Evolutionary conservation across 495 filamentous ascomycete genomes (phyloP).

Genomic region (Penicillium atrosanguineum): DNA sequence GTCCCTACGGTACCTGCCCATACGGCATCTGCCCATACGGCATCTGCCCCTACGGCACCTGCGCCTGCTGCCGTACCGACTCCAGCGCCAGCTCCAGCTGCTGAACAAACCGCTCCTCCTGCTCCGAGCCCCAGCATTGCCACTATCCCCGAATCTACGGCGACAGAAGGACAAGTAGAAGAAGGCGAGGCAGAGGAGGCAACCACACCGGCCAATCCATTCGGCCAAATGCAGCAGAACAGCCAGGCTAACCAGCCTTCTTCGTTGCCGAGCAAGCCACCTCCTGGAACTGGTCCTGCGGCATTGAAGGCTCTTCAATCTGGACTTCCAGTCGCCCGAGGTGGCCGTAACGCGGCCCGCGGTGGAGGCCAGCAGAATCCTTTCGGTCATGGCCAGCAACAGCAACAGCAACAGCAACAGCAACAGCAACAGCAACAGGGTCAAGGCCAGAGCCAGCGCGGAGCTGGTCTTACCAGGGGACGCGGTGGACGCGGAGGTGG

Average conservation of each 20-base stretch:
- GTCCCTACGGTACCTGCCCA: slow-evolving; percentile 24
- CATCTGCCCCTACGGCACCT: slow-evolving; percentile 11
- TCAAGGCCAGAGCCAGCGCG: slow-evolving; percentile 27
- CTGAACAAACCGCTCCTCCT: slow-evolving; percentile 18
- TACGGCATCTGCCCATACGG: too few species aligned
- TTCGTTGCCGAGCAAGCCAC: slow-evolving; percentile 36
- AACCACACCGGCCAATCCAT: slow-evolving; percentile 27
- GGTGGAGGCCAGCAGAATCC: slow-evolving; percentile 30
- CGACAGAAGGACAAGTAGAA: background rate
- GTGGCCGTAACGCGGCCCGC: slow-evolving; percentile 30
- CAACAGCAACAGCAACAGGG: slow-evolving; percentile 16
- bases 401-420: slow-evolving; percentile 24
- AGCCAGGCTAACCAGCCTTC: slow-evolving; percentile 20
- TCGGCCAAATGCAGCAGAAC: slow-evolving; percentile 29
- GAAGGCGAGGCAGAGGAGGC: background rate
- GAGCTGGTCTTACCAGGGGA: slow-evolving; percentile 44
- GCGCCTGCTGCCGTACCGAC: background rate
- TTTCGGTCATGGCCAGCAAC: slow-evolving; percentile 28
- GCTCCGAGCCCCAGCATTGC: background rate
- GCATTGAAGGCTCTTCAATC: slow-evolving; percentile 45
- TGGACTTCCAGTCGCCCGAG: slow-evolving; percentile 48
- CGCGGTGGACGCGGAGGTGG: slow-evolving; percentile 41
- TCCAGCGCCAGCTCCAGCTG: slow-evolving; percentile 10
- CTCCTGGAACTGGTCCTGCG: slow-evolving; percentile 34
- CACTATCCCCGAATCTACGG: background rate